Percentiles rank a stretch among this genome's conserved stretches.
Conservation (phyloP, 2,329 filamentous ascomycete genomes). For the Alternaria metachromatica region DNA sequence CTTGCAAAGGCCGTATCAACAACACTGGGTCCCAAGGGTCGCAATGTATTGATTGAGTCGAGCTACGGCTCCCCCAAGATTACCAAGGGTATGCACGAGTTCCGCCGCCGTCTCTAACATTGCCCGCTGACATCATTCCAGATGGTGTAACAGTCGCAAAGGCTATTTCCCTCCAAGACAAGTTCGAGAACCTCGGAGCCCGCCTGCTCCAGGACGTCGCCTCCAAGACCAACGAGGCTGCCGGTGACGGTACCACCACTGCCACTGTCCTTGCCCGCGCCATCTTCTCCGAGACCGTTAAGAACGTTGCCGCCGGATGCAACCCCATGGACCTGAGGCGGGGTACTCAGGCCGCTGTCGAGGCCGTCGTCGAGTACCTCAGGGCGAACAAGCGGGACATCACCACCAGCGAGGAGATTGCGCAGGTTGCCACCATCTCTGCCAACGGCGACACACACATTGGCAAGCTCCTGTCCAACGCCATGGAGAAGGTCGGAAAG, state of each 20-base stretch:
- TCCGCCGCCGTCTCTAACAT: neutral
- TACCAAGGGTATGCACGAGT: conserved; percentile 78
- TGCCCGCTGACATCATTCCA: conserved; percentile 32
- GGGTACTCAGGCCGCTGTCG: conserved; percentile 95
- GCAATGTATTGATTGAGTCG: conserved; percentile 98
- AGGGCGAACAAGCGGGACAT: conserved; percentile 97
- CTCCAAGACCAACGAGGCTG: conserved; percentile 98
- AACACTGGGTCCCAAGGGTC: conserved; percentile 95
- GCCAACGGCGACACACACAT: conserved; percentile 97
- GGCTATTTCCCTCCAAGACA: conserved; percentile 93
- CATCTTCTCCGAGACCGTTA: conserved; percentile 99
- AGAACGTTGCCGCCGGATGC: conserved; percentile 99
- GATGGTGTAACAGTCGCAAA: conserved; percentile 66
- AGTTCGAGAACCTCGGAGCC: conserved; percentile 99
- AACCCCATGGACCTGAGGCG: conserved; percentile 99
- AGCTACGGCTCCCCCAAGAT: conserved; percentile 99
- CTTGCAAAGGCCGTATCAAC: conserved; percentile 95
- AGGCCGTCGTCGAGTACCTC: conserved; percentile 91
- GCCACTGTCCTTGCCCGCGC: conserved; percentile 95
- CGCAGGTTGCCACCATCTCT: conserved; percentile 97
- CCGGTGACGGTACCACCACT: conserved; percentile 97
- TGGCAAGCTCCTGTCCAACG: conserved; percentile 92
- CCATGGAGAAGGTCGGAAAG: conserved; percentile 99
- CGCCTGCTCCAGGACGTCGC: conserved; percentile 97
- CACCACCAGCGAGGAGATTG: conserved; percentile 95